Evolutionary conservation across 805 yeast species (phyloP).

Genomic region (Tetrapisispora phaffii): DNA sequence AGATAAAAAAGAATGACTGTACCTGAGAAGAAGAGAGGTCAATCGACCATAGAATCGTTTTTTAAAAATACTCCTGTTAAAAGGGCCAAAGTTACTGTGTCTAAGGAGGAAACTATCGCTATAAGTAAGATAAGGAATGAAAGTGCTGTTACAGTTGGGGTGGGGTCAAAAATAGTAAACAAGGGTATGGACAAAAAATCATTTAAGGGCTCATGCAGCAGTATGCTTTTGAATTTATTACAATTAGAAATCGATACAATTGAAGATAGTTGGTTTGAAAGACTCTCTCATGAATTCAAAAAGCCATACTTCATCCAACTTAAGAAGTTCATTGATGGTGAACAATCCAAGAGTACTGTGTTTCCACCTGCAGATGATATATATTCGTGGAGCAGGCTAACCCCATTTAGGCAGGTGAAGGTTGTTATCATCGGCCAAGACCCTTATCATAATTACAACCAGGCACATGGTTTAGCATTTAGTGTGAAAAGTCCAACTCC

Average conservation of each 20-base stretch:
- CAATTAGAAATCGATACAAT: constrained; percentile 59
- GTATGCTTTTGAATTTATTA: constrained; percentile 32
- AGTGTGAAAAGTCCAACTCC: constrained; percentile 77
- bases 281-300: constrained; percentile 58
- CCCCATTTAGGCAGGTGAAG: constrained; percentile 64
- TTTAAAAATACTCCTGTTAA: background rate
- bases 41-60: background rate
- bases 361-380: constrained; percentile 74
- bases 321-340: constrained; percentile 50
- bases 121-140: background rate
- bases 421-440: constrained; percentile 90
- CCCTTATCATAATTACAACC: constrained; percentile 86
- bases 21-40: background rate
- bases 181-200: background rate
- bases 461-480: constrained; percentile 95
- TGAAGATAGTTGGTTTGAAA: constrained; percentile 69
- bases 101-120: background rate
- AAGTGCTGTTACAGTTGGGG: background rate
- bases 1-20: background rate
- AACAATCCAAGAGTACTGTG: constrained; percentile 39
- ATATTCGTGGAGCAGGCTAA: constrained; percentile 84
- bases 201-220: constrained; percentile 9
- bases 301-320: constrained; percentile 76
- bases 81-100: background rate
- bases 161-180: background rate